Conservation (phyloP, 345 rosid genomes). For the Populus deltoides region DNA sequence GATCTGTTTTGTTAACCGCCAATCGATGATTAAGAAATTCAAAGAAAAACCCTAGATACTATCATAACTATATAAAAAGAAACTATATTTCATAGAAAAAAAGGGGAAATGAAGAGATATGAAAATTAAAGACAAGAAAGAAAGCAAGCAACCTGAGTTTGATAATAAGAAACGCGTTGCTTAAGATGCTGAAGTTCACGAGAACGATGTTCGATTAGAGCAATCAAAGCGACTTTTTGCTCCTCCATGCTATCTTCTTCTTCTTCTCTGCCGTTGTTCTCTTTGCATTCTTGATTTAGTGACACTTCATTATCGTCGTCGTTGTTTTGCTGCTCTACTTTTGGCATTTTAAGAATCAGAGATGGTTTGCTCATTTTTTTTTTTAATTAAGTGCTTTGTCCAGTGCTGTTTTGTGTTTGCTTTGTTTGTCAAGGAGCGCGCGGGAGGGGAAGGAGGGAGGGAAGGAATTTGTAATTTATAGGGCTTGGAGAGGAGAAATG, state of each 20-base stretch:
- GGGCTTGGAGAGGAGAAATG: not conserved
- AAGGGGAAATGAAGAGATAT: not conserved
- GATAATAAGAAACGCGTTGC: slow-evolving; percentile 65
- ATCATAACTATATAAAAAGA: not conserved
- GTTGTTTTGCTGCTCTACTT: slow-evolving; percentile 7
- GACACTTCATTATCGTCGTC: not conserved
- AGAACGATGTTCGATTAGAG: slow-evolving; percentile 71
- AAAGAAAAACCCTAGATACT: not conserved
- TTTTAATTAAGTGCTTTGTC: not conserved
- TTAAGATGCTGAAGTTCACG: slow-evolving; percentile 59
- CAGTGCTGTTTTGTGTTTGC: not conserved
- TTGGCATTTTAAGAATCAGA: slow-evolving; percentile 19
- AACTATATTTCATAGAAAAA: not conserved
- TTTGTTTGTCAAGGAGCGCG: not conserved
- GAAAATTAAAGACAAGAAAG: not conserved
- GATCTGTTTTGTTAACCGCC: not conserved
- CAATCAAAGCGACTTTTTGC: slow-evolving; percentile 64
- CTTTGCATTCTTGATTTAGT: slow-evolving; percentile 11
- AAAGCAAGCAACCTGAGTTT: slow-evolving; percentile 48
- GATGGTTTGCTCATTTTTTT: slow-evolving; percentile 1
- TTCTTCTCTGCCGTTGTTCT: slow-evolving; percentile 22
- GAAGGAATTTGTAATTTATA: not conserved
- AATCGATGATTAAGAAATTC: not conserved
- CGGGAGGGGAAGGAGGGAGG: not conserved
- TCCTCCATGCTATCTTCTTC: slow-evolving; percentile 38